Evolutionary conservation across 108 stramenopile species (phyloP).

Genomic region (Chaetoceros muelleri): DNA sequence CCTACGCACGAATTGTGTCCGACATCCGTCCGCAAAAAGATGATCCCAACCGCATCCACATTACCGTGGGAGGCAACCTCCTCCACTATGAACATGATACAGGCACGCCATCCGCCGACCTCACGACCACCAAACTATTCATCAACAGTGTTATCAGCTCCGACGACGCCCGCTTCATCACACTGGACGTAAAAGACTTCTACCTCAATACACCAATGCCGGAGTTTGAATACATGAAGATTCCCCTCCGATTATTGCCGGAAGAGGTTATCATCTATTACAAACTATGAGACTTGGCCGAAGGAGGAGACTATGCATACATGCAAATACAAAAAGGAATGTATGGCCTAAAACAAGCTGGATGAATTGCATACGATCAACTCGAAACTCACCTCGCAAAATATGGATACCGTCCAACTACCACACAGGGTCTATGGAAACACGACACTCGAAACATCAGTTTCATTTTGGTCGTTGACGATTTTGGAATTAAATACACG

Average conservation of each 20-base stretch:
- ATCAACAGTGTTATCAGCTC: constrained; percentile 25
- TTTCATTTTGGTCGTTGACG: constrained; percentile 23
- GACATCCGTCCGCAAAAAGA: constrained; percentile 15
- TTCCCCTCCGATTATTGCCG: constrained; percentile 15
- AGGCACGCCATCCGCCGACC: constrained; percentile 10
- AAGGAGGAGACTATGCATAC: constrained; percentile 12
- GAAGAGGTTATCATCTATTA: constrained; percentile 21
- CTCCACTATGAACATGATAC: constrained; percentile 9
- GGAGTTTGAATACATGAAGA: constrained; percentile 1
- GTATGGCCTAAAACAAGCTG: constrained; percentile 39
- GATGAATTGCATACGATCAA: constrained; percentile 15
- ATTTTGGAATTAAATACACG: constrained; percentile 20
- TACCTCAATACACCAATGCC: constrained; percentile 27
- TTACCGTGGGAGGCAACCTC: constrained; percentile 16
- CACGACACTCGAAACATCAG: neutral
- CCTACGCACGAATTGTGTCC: constrained; percentile 10
- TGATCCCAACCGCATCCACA: constrained; percentile 7
- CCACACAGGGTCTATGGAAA: neutral
- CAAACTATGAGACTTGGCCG: constrained; percentile 10
- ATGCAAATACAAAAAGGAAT: constrained; percentile 22
- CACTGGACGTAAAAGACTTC: constrained; percentile 27
- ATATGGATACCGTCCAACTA: neutral
- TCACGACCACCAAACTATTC: constrained; percentile 7
- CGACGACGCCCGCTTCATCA: constrained; percentile 22
- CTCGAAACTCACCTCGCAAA: neutral